Base-by-base conservation (phyloP, 371 early-diverging fungal species). In the Syncephalastrum monosporum region DNA sequence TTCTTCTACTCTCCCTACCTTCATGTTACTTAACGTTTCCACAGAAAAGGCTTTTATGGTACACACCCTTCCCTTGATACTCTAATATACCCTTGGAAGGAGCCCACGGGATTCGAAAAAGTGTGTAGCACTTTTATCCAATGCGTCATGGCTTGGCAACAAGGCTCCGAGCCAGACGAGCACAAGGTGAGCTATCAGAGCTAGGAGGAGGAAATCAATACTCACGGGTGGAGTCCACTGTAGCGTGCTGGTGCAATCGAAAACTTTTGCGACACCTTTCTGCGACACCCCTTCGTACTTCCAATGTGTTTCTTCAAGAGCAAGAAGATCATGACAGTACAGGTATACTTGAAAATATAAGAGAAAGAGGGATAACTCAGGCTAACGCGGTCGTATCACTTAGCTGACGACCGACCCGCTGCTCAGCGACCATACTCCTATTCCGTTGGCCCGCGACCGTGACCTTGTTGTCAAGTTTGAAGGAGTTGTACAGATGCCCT, bases 391-490 rank as follows among this genome's bases (percentile, higher is more conserved):
- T 47, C 21, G n/a, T 23, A 55, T 46, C 3, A 17, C 21, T 16
- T n/a, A 74, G 46, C 55, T 74, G 13, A 60, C 67, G 14, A 61
- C 62, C 3, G 71, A 74, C 12, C 74, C 74, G 15, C 23, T 50
- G 4, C 27, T 74, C 42, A 71, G 58, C 5, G 71, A 74, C 21
- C 53, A 62, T 38, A 58, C 60, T 13, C 67, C 74, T 0, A 54
- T 71, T 1, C 47, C 51, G 12, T 53, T 74, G 5, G 57, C 63
- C 27, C 23, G 59, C 38, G 56, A 56, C 21, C 65, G 68, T 49
- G 69, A 68, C 24, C 52, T 74, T 16, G 58, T 71, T 6, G 63
- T 74, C 19, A 65, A 71, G 23, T 71, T 74, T 46, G 71, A 74
- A 62, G 74, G 74, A 0, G 57, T 74, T 15, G 63, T 74, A 6